Evolutionary conservation across 495 filamentous ascomycete genomes (phyloP).

Genomic region (Tuber brumale): DNA sequence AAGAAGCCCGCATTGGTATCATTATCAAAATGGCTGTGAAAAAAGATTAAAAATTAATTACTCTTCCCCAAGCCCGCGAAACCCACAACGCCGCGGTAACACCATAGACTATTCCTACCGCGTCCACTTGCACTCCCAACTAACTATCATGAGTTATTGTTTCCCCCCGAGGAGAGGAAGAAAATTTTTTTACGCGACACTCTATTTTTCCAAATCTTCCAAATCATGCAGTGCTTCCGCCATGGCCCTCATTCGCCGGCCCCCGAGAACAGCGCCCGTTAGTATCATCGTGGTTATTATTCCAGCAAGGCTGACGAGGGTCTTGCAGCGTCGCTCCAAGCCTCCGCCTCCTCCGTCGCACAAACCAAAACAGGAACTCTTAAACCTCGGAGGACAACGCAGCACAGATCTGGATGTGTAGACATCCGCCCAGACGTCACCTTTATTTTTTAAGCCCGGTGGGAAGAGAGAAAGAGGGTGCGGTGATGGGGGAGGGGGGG

Average conservation of each 20-base stretch:
- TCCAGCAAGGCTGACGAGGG: conserved; percentile 33
- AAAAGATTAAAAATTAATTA: neutral
- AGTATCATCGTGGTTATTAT: conserved; percentile 15
- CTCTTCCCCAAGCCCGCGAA: neutral
- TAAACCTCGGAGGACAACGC: conserved; percentile 31
- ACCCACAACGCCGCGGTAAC: neutral
- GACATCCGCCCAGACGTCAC: conserved; percentile 34
- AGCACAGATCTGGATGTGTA: conserved; percentile 22
- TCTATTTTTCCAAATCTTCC: neutral
- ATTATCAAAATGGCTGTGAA: neutral
- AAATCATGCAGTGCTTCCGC: conserved; percentile 19
- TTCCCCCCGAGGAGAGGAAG: neutral
- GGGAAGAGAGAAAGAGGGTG: neutral
- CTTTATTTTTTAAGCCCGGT: conserved; percentile 8
- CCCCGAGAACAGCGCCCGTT: conserved; percentile 15
- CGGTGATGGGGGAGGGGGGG: neutral
- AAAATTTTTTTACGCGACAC: neutral
- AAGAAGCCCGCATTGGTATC: neutral
- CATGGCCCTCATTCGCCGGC: conserved; percentile 15
- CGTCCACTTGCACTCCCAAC: neutral
- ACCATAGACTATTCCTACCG: neutral
- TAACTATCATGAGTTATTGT: conserved; percentile 1
- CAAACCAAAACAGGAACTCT: conserved; percentile 36
- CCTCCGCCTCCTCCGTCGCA: conserved; percentile 31
- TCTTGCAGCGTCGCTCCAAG: conserved; percentile 32